Evolutionary conservation across 139 green algal species (phyloP), one percentile per base, ranked within the genome.

Genomic region (Micractinium conductrix): DNA sequence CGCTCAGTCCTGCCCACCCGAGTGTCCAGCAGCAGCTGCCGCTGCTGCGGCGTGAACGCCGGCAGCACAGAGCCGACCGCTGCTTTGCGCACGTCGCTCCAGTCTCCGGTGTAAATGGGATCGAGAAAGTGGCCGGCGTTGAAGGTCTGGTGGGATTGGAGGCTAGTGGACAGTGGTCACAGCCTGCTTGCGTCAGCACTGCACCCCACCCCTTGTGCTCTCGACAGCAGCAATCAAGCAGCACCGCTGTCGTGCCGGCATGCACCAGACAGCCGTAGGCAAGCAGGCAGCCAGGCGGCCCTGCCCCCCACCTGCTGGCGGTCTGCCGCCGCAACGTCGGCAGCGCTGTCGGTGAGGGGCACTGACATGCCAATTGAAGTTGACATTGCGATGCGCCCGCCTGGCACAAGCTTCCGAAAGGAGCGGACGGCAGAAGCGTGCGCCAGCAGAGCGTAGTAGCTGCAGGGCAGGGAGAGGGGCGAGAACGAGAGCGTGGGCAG

Each of bases 101-200:
- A 94, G 71, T 93, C 85, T 24, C 91, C 88, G 38, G 84, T 87
- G 75, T 80, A 93, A 30, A 92, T 21, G 2, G 90, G 90, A 43
- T 94, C 91, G n/a, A 86, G 84, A 70, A 91, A 91, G 45, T 85
- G 84, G 0, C 86, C 89, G 17, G 89, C 78, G 30, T 83, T 69
- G n/a, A 85, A 88, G 63, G 40, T 40, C 70, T 76, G 40, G 21
- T 38, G 24, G 70, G 40, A 71, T 71, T n/a, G n/a, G n/a, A n/a
- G n/a, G n/a, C n/a, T n/a, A n/a, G n/a, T n/a, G n/a, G n/a, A n/a
- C n/a, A n/a, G n/a, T n/a, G n/a, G n/a, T n/a, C n/a, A n/a, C n/a
- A n/a, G n/a, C n/a, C n/a, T n/a, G n/a, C n/a, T n/a, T n/a, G n/a
- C n/a, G n/a, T n/a, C n/a, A n/a, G n/a, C n/a, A n/a, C n/a, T n/a